Percentiles rank a stretch among this genome's conserved stretches.
Evolutionary conservation across 495 filamentous ascomycete genomes (phyloP).

Genomic region (Penicillium fimorum): DNA sequence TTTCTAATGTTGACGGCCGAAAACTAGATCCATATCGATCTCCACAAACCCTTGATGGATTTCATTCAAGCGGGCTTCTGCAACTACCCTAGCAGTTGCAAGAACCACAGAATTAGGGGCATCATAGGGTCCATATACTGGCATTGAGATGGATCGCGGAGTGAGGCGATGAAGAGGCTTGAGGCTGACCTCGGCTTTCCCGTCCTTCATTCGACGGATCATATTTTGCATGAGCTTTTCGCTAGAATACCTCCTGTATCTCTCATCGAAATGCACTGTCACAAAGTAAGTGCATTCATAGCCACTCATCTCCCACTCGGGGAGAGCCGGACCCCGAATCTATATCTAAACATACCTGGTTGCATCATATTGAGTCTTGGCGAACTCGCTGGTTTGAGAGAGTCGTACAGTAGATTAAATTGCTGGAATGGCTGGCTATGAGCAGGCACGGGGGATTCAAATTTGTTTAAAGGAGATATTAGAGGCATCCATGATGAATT

Average conservation of each 20-base stretch:
- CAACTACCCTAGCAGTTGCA: neutral
- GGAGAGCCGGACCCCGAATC: neutral
- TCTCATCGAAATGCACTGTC: neutral
- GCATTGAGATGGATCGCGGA: neutral
- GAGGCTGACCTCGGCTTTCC: neutral
- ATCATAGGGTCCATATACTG: neutral
- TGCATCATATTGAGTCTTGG: neutral
- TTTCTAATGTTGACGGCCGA: neutral
- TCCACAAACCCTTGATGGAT: neutral
- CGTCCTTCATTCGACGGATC: neutral
- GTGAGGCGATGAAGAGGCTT: neutral
- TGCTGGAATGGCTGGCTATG: too few species aligned
- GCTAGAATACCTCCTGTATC: neutral
- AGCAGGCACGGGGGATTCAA: neutral
- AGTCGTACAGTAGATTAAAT: too few species aligned
- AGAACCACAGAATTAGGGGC: neutral
- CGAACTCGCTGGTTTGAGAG: neutral
- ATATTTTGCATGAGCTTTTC: neutral
- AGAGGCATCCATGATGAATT: neutral
- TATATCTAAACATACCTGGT: neutral
- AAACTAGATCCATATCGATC: neutral
- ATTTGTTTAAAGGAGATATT: neutral
- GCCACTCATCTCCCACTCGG: neutral
- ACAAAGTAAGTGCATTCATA: slow-evolving; percentile 1
- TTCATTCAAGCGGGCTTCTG: neutral